A percentile compares a stretch with the other conserved stretches of the same genome.
Evolutionary conservation across 2,329 filamentous ascomycete species (phyloP).

Genomic region (Colletotrichum sp.): DNA sequence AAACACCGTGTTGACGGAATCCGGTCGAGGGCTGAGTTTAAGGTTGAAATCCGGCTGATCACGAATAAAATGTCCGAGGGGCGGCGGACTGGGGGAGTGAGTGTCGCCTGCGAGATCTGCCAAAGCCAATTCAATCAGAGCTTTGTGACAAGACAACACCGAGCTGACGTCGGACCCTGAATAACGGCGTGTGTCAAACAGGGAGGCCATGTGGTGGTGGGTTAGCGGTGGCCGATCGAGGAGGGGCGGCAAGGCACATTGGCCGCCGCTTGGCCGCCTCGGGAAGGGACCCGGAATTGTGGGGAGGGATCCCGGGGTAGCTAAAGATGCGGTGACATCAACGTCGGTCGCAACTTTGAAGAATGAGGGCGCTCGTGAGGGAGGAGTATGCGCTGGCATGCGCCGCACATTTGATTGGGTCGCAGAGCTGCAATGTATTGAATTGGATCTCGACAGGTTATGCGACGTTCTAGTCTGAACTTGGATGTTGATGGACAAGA

Average conservation of each 20-base stretch:
- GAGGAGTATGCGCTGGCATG: not conserved
- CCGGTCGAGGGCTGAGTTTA: not conserved
- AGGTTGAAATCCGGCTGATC: not conserved
- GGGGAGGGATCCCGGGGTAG: conserved; percentile 5
- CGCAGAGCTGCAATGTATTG: not conserved
- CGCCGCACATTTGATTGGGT: conserved; percentile 1
- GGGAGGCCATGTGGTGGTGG: conserved; percentile 20
- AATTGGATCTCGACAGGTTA: not conserved
- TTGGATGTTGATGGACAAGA: not conserved
- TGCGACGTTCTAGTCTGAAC: not conserved
- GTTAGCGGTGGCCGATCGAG: conserved; percentile 10
- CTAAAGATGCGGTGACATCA: conserved; percentile 11
- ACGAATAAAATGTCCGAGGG: not conserved
- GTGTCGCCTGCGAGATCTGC: not conserved
- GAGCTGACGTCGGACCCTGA: conserved; percentile 1
- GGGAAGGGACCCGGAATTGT: conserved; percentile 16
- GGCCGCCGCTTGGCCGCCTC: conserved; percentile 19
- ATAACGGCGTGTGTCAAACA: conserved; percentile 3
- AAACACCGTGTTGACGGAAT: not conserved
- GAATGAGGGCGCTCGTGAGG: not conserved
- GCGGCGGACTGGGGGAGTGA: not conserved
- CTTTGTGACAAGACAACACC: not conserved
- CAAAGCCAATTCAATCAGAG: not conserved
- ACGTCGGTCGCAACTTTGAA: not conserved
- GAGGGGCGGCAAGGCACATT: conserved; percentile 20